phyloP scores from a whole-genome alignment of 257 asterid species.

The Ilex aquifolium region DNA sequence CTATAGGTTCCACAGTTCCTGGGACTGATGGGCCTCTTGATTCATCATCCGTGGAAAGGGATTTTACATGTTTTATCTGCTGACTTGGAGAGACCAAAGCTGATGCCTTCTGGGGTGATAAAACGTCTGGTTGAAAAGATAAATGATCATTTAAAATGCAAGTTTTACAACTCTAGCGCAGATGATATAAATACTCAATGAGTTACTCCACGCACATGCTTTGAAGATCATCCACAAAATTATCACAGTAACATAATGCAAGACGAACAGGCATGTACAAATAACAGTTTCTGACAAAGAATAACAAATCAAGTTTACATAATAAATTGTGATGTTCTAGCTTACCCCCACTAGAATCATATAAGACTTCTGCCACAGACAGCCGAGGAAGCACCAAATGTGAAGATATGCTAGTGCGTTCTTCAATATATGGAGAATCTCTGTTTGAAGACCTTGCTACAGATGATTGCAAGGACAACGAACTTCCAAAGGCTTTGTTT shows the following conservation, averaged over 20 bases:
- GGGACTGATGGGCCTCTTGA: constrained; percentile 55
- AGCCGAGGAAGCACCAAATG: constrained; percentile 58
- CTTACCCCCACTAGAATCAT: constrained; percentile 58
- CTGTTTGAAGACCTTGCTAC: constrained; percentile 65
- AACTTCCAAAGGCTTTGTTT: constrained; percentile 67
- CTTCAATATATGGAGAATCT: constrained; percentile 68
- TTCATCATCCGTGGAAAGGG: constrained; percentile 57
- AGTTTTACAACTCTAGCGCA: constrained; percentile 1
- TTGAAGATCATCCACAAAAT: too few species aligned
- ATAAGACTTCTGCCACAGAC: constrained; percentile 67
- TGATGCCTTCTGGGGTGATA: constrained; percentile 48
- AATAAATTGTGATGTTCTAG: not conserved
- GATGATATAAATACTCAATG: not conserved
- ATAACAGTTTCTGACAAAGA: not conserved
- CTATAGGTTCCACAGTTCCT: constrained; percentile 60
- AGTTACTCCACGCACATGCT: not conserved
- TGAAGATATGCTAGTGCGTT: constrained; percentile 62
- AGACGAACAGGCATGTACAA: too few species aligned
- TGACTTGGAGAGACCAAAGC: constrained; percentile 42
- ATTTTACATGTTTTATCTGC: constrained; percentile 43
- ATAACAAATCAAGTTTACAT: not conserved
- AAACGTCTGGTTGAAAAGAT: constrained; percentile 26
- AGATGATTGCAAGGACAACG: constrained; percentile 71
- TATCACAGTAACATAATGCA: too few species aligned
- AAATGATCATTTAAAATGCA: constrained; percentile 15